phyloP scores from a whole-genome alignment of 495 filamentous ascomycete genomes.

The Lophiotrema nucula region DNA sequence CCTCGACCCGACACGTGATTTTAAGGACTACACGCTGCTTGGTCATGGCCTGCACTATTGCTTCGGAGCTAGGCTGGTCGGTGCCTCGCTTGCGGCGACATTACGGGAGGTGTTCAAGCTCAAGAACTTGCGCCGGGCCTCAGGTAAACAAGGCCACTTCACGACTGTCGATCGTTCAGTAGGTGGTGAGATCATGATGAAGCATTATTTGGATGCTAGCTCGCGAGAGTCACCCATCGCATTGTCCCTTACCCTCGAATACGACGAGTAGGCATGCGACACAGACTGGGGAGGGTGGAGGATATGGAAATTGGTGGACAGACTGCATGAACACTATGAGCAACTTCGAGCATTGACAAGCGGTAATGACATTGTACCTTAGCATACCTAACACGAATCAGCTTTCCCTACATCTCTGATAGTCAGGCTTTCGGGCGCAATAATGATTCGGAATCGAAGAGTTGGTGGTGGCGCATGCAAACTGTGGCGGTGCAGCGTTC shows the following conservation, averaged over 20 bases:
- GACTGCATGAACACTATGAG: no score
- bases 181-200: constrained; percentile 42
- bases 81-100: constrained; percentile 33
- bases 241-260: constrained; percentile 43
- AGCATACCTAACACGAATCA: no score
- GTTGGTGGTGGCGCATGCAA: no score
- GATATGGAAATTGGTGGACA: no score
- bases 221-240: constrained; percentile 43
- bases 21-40: constrained; percentile 29
- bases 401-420: no score
- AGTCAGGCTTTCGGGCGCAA: no score
- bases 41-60: constrained; percentile 33
- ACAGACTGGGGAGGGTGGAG: neutral
- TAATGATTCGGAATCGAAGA: no score
- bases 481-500: no score
- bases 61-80: constrained; percentile 33
- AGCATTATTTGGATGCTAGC: constrained; percentile 43
- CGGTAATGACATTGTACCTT: no score
- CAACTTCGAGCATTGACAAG: no score
- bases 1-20: constrained; percentile 29
- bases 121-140: constrained; percentile 35
- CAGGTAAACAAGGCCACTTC: constrained; percentile 35
- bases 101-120: constrained; percentile 39
- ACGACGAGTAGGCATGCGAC: constrained; percentile 35
- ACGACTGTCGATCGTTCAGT: constrained; percentile 38